Evolutionary conservation across 306 rosid species (phyloP), one percentile per base, ranked within the genome.

Genomic region (Pyrus bretschneideri): DNA sequence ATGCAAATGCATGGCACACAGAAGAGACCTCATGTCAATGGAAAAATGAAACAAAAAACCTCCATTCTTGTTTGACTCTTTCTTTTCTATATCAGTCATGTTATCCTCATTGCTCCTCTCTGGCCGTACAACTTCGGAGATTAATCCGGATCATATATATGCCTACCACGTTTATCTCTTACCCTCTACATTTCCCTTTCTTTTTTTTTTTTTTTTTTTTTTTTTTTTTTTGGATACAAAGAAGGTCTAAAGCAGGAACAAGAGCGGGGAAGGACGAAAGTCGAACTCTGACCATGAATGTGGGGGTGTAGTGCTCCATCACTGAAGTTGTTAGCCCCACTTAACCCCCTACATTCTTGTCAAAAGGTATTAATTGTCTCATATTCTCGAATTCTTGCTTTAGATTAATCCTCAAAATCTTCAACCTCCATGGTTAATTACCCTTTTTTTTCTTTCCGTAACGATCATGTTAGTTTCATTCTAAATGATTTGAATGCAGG

Each of bases 331-430:
- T 66, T 61, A 61, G 52, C 60, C 78, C 70, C 78, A 74, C 78
- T 44, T 74, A 44, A 61, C 78, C 78, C 68, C 81, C 78, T 57
- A 76, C 78, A 71, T 71, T 76, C 74, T 71, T 76, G 65, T 55
- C 65, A 71, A 76, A 81, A 76, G 78, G 84, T 81, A 65, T 9
- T n/a, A 9, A 19, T 21, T 57, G 2, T 70, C 10, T 69, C 23
- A 4, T 14, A 11, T 9, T 12, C 10, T 25, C 1, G 17, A 2
- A 22, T 59, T 12, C 3, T 14, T 61, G 18, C 3, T 0, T 49
- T 49, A 2, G 55, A 49, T 15, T 0, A 49, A 15, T 49, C 21
- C 45, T 40, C n/a, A 54, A 19, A 54, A 54, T 22, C 3, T 58
- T 58, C 30, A 58, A 58, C 13, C 27, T 22, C 3, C 55, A 49